phyloP scores from a whole-genome alignment of 306 rosid species.

The Vachellia pachyceras region DNA sequence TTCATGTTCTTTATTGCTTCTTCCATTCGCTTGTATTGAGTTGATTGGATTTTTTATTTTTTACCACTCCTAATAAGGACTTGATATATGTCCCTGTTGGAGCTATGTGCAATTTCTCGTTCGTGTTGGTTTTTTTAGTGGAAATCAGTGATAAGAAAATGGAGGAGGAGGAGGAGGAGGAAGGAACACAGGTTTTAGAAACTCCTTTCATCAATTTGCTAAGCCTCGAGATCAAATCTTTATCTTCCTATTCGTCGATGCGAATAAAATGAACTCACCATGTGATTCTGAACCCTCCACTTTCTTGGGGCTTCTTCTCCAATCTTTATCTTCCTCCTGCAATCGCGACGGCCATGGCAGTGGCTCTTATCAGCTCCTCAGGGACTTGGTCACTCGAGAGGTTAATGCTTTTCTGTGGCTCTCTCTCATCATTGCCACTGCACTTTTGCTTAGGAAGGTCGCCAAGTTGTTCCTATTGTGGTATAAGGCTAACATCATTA shows the following conservation, averaged over 20 bases:
- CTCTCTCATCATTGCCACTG: constrained; percentile 53
- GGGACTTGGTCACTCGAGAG: constrained; percentile 63
- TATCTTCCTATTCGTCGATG: constrained; percentile 31
- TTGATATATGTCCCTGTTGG: too few species aligned
- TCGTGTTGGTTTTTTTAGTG: too few species aligned
- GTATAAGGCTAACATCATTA: constrained; percentile 51
- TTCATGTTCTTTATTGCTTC: too few species aligned
- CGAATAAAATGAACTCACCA: constrained; percentile 49
- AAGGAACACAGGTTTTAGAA: not conserved
- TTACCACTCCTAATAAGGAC: too few species aligned
- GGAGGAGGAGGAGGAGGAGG: not conserved
- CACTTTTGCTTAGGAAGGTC: constrained; percentile 51
- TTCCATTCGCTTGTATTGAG: too few species aligned
- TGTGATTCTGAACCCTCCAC: constrained; percentile 40
- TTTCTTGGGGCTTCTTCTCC: constrained; percentile 50
- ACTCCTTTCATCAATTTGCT: not conserved
- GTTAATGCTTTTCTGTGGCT: constrained; percentile 82
- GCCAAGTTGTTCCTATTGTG: constrained; percentile 48
- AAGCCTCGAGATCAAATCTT: not conserved
- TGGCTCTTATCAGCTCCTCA: constrained; percentile 43
- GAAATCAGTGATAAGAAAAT: too few species aligned
- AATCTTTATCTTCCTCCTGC: constrained; percentile 30
- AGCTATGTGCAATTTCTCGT: too few species aligned
- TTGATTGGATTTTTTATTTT: too few species aligned
- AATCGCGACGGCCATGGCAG: constrained; percentile 4